Evolutionary conservation across 140 eudicot species (phyloP).

Genomic region (Eryngium alpinum): DNA sequence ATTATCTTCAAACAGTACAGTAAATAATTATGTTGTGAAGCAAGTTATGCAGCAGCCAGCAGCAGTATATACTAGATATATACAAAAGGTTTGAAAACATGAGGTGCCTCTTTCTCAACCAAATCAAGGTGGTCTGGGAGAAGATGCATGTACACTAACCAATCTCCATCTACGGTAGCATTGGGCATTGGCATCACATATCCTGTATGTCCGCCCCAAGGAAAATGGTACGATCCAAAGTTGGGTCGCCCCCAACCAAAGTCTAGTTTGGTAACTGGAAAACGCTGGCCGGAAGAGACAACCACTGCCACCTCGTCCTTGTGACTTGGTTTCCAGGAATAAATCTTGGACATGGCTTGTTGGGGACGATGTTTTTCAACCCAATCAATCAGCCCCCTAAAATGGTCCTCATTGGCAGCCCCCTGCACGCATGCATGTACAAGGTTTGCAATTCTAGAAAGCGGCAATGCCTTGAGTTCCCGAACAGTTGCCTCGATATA

Average conservation of each 20-base stretch:
- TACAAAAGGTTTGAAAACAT: slow-evolving; percentile 34
- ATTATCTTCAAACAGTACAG: too few relatives aligned
- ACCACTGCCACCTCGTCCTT: slow-evolving; percentile 34
- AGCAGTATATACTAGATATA: too few relatives aligned
- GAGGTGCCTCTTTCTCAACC: slow-evolving; percentile 34
- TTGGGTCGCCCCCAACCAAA: slow-evolving; percentile 58
- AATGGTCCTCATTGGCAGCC: slow-evolving; percentile 35
- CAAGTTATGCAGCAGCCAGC: too few relatives aligned
- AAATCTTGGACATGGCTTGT: slow-evolving; percentile 26
- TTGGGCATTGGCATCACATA: slow-evolving; percentile 57
- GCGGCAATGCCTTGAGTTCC: slow-evolving; percentile 34
- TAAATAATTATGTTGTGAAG: too few relatives aligned
- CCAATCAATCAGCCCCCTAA: slow-evolving; percentile 46
- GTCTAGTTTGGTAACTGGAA: slow-evolving; percentile 36
- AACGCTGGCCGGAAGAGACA: slow-evolving; percentile 48
- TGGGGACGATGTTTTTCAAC: slow-evolving; percentile 43
- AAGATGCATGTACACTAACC: slow-evolving; percentile 64
- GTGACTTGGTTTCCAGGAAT: slow-evolving; percentile 2
- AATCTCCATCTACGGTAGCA: slow-evolving; percentile 38
- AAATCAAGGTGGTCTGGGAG: slow-evolving; percentile 29
- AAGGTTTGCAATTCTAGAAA: slow-evolving; percentile 26
- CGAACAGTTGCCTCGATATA: slow-evolving; percentile 36
- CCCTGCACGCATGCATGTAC: slow-evolving; percentile 32
- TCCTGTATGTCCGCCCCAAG: slow-evolving; percentile 38
- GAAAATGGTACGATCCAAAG: slow-evolving; percentile 52